These are phyloP conservation scores for Aspergillus pseudonomiae DNA, from an alignment of 2,329 filamentous ascomycete genomes.

Conservation along the genomic window DNA sequence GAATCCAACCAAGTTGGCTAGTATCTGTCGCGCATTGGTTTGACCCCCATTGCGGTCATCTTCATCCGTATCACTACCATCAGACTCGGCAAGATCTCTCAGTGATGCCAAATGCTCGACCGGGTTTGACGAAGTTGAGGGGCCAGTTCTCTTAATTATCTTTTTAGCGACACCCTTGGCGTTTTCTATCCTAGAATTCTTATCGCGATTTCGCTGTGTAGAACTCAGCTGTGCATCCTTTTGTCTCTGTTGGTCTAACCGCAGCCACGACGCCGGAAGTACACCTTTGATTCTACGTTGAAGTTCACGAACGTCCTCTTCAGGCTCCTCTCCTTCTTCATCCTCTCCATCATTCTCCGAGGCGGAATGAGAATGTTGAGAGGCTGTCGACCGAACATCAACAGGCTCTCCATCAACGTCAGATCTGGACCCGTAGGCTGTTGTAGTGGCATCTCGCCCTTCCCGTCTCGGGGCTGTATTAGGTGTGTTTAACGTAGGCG, in stretches of 20 bases:
- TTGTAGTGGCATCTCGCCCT: conserved; percentile 16
- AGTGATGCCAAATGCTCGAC: conserved; percentile 19
- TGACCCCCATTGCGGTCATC: conserved; percentile 13
- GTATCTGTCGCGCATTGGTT: conserved; percentile 14
- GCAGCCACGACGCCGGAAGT: conserved; percentile 52
- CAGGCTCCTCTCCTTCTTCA: conserved; percentile 21
- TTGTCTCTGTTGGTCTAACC: conserved; percentile 44
- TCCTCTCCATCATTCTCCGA: conserved; percentile 12
- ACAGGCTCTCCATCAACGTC: conserved; percentile 17
- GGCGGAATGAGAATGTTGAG: conserved; percentile 21
- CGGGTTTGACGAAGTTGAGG: conserved; percentile 17
- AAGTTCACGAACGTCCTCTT: conserved; percentile 34
- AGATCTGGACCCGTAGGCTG: conserved; percentile 19
- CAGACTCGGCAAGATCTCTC: conserved; percentile 32
- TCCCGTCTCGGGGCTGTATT: conserved; percentile 26
- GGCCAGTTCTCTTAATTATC: conserved; percentile 29
- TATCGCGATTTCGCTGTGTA: conserved; percentile 26
- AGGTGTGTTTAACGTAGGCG: conserved; percentile 30
- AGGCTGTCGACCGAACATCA: conserved; percentile 25
- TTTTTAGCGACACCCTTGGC: conserved; percentile 40
- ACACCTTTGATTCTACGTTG: conserved; percentile 51
- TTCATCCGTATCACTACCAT: conserved; percentile 33
- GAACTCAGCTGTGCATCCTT: conserved; percentile 23
- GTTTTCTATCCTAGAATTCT: conserved; percentile 26
- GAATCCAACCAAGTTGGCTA: conserved; percentile 24